phyloP scores from a whole-genome alignment of 1,284 basidiomycete genomes.

The Ceratobasidium sp. region DNA sequence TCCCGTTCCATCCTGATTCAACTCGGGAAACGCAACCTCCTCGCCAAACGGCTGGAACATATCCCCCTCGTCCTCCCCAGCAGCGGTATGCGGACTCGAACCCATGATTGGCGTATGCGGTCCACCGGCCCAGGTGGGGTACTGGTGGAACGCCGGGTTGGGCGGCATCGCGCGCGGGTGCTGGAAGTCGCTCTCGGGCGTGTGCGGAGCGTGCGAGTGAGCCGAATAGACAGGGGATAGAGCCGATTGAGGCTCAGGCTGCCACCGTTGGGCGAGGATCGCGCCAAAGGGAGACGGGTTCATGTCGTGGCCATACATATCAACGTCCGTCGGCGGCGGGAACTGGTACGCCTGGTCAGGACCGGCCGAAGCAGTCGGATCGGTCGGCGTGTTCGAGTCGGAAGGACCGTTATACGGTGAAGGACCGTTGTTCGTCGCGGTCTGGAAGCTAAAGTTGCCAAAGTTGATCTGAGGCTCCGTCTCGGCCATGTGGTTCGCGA shows the following conservation, averaged over 20 bases:
- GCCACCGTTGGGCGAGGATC: conserved; percentile 37
- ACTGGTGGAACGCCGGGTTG: too few relatives aligned
- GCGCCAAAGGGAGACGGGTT: conserved; percentile 40
- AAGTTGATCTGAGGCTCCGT: conserved; percentile 38
- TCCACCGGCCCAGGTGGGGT: neutral
- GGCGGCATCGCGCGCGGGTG: too few relatives aligned
- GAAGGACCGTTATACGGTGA: too few relatives aligned
- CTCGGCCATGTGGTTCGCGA: conserved; percentile 26
- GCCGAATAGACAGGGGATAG: conserved; percentile 8
- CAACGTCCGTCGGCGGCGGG: conserved; percentile 36
- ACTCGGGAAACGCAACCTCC: too few relatives aligned
- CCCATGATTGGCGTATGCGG: too few relatives aligned
- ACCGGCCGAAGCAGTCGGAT: neutral
- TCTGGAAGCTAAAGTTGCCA: conserved; percentile 44
- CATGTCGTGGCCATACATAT: conserved; percentile 35
- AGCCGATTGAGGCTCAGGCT: conserved; percentile 13
- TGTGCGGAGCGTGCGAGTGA: too few relatives aligned
- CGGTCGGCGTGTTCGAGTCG: neutral
- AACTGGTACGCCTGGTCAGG: conserved; percentile 40
- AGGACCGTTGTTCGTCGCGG: conserved; percentile 5
- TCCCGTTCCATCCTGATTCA: neutral
- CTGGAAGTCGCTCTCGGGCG: too few relatives aligned
- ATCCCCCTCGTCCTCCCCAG: too few relatives aligned
- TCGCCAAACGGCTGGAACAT: neutral
- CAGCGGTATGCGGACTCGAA: too few relatives aligned